These are phyloP conservation scores for Pestalotiopsis sp. DNA, from an alignment of 2,329 filamentous ascomycete species.

Conservation along the genomic window DNA sequence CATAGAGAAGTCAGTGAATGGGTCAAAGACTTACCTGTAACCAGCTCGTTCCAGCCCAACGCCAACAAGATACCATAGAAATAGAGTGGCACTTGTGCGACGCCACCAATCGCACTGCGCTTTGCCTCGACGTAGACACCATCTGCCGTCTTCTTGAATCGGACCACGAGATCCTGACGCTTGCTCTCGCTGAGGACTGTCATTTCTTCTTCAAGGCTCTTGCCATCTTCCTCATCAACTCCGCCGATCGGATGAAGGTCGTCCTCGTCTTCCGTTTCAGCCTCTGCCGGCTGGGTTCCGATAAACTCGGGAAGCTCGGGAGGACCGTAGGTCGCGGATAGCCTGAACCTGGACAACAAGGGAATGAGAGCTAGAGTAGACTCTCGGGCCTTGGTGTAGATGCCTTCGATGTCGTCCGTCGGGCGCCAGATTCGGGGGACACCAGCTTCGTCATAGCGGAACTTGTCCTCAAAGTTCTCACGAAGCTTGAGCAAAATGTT, in stretches of 20 bases:
- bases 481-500: slow-evolving; percentile 93
- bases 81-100: slow-evolving; percentile 90
- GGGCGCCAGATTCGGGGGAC: slow-evolving; percentile 97
- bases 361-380: slow-evolving; percentile 90
- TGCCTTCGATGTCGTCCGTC: slow-evolving; percentile 92
- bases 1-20: background rate
- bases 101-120: slow-evolving; percentile 90
- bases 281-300: slow-evolving; percentile 72
- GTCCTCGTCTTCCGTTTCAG: slow-evolving; percentile 83
- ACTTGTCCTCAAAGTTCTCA: slow-evolving; percentile 99
- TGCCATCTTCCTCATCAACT: slow-evolving; percentile 91
- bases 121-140: slow-evolving; percentile 98
- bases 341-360: slow-evolving; percentile 79
- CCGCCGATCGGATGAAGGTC: slow-evolving; percentile 87
- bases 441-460: slow-evolving; percentile 93
- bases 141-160: slow-evolving; percentile 98
- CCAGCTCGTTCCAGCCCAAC: slow-evolving; percentile 97
- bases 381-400: slow-evolving; percentile 90
- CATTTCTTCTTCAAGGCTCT: slow-evolving; percentile 95
- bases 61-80: slow-evolving; percentile 89
- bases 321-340: slow-evolving; percentile 70
- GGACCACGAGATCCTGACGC: slow-evolving; percentile 84
- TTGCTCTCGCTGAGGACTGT: slow-evolving; percentile 89
- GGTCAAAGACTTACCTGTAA: slow-evolving; percentile 70
- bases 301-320: slow-evolving; percentile 87